Base-by-base conservation (phyloP, 2,329 filamentous ascomycete species). In the Alternaria metachromatica region DNA sequence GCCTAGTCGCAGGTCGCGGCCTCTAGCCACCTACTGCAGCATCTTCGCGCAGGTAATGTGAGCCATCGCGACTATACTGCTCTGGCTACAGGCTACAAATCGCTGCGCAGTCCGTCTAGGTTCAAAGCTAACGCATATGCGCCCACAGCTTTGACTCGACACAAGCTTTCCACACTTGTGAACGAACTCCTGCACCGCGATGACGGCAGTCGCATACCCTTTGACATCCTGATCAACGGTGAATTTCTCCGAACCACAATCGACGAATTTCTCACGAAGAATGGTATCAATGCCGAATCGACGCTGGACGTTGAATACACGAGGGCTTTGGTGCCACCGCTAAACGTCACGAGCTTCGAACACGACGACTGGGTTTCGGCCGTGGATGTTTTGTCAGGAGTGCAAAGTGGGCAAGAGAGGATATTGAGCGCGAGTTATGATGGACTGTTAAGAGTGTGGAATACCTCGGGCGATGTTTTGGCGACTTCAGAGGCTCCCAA, bases 361-460 rank as follows among this genome's bases (percentile, higher is more conserved):
- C 95, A 99, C 80, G 94, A 99, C 76, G 96, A 98, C 80, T 99
- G 96, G 96, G 92, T 99, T 53, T 93, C 92, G 78, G 88, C 88
- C 25, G 89, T 98, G 25, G 94, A 97, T 79, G 87, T 97, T 5
- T 84, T 97, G 23, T 94, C 93, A 3, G 89, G 72, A 13, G 72
- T 83, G 50, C 79, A 81, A 25, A 81, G 81, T 41, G 87, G 88
- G 21, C 88, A 90, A 68, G 89, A 92, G 73, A 85, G 92, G 66
- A 90, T 98, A 64, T 83, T 97, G n/a, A 96, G 93, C n/a, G 93
- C 90, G 28, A 95, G 93, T 51, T 98, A 97, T 77, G 96, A 99
- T 79, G 95, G 95, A 9, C 82, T 97, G 15, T 82, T 98, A 60
- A 87, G 94, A 69, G 86, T 98, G 67, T 99, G 96, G 95, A 75